Evolutionary conservation across 225 moss, liverwort and hornwort genomes (phyloP), one percentile per base, ranked within the genome.

Genomic region (Neckera pumila): DNA sequence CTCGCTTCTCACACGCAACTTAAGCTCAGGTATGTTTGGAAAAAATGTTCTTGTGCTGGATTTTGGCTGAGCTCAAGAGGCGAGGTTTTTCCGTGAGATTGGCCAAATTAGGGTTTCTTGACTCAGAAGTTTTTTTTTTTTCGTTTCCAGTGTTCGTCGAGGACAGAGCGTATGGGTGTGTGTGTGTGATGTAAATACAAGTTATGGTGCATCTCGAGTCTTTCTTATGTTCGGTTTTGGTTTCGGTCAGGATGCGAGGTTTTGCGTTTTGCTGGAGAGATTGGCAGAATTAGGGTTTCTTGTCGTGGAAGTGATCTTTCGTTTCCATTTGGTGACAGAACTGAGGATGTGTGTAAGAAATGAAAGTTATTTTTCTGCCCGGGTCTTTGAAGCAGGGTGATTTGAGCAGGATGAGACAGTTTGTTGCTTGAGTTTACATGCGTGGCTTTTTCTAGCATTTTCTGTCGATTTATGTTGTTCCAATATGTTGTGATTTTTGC

Each of bases 1-100:
- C 96, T 98, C 57, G 98, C 98, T 42, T 98, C 98, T 76, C 98
- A 98, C 78, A 98, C 98, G 82, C 93, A 84, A 76, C 91, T 97
- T 26, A 98, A 97, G 89, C 96, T 95, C 80, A 95, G 96, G 96
- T 97, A 36, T 45, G 83, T 42, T 36, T 64, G 60, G 66, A 10
- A 19, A 19, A 12, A 14, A 4, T 45, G 26, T 40, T 66, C 30
- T 58, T 61, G 31, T 16, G 17, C n/a, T 26, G 54, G 9, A 36
- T 85, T 62, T 45, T 38, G n/a, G 25, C n/a, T 80, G 64, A 40
- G 70, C 15, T 38, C 4, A 28, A 33, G 5, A 31, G 65, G n/a
- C 9, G 59, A 54, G 1, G 0, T 33, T 81, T 86, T 58, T 54
- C 40, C 14, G 22, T 27, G 61, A n/a, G 36, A 36, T 81, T 76